Conservation (phyloP, 495 filamentous ascomycete genomes). For the Hyphodiscus hymeniophilus region DNA sequence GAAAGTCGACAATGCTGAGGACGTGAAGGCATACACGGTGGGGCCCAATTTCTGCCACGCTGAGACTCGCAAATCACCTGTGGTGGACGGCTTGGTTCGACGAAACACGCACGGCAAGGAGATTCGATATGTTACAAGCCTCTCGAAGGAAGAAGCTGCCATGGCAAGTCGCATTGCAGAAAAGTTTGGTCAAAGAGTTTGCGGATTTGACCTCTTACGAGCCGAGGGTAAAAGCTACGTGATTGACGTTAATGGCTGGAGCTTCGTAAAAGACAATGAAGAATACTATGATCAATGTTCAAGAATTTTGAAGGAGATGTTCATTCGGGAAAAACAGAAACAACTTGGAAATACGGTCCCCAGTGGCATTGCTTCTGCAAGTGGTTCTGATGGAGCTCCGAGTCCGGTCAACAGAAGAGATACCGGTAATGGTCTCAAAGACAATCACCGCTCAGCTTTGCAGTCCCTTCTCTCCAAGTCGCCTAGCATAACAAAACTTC, state of each 20-base stretch:
- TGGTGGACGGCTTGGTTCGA: slow-evolving; percentile 91
- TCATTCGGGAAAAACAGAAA: slow-evolving; percentile 64
- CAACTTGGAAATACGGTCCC: slow-evolving; percentile 32
- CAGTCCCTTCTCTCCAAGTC: slow-evolving; percentile 49
- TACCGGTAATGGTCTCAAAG: slow-evolving; percentile 1
- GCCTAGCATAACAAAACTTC: slow-evolving; percentile 55
- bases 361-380: slow-evolving; percentile 10
- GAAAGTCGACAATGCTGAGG: slow-evolving; percentile 89
- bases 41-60: slow-evolving; percentile 91
- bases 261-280: slow-evolving; percentile 99
- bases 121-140: slow-evolving; percentile 82
- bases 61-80: slow-evolving; percentile 92
- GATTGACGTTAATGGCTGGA: slow-evolving; percentile 99
- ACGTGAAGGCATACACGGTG: slow-evolving; percentile 98
- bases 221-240: slow-evolving; percentile 83
- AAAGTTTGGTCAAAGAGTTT: slow-evolving; percentile 90
- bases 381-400: slow-evolving; percentile 1
- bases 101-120: slow-evolving; percentile 97
- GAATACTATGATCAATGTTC: slow-evolving; percentile 94
- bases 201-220: slow-evolving; percentile 91
- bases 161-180: slow-evolving; percentile 87
- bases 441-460: slow-evolving; percentile 26
- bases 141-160: slow-evolving; percentile 70
- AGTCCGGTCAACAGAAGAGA: slow-evolving; percentile 12
- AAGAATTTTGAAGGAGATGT: slow-evolving; percentile 76